These are phyloP conservation scores for Cinchona pubescens DNA, from an alignment of 257 asterid genomes.

Conservation along the genomic window DNA sequence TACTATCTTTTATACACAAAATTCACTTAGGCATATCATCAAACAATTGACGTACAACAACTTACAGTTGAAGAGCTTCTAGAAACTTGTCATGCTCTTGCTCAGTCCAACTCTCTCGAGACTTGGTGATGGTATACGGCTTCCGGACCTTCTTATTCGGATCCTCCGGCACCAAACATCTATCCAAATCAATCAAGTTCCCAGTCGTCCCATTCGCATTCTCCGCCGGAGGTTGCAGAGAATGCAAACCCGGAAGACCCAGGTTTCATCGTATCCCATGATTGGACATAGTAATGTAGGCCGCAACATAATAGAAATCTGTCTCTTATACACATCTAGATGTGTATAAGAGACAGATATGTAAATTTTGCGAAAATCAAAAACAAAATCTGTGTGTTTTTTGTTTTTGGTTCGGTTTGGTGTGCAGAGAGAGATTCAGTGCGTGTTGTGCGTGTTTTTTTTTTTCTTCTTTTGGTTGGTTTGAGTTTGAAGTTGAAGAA, in stretches of 20 bases:
- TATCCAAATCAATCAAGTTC: conserved; percentile 16
- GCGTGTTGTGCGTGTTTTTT: neutral
- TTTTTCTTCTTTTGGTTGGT: too few species aligned
- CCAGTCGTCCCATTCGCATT: conserved; percentile 1
- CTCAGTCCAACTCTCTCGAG: conserved; percentile 85
- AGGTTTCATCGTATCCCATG: conserved; percentile 36
- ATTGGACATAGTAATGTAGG: too few species aligned
- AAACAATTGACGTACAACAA: neutral
- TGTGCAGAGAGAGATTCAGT: neutral
- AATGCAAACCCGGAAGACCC: conserved; percentile 40
- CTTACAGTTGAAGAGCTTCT: conserved; percentile 60
- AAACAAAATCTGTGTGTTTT: neutral
- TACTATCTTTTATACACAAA: neutral
- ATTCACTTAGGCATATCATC: neutral
- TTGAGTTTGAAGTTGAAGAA: neutral
- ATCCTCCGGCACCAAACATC: conserved; percentile 53
- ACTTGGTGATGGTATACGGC: conserved; percentile 82
- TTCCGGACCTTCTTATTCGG: conserved; percentile 64
- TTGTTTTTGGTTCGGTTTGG: neutral
- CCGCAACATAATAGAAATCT: conserved; percentile 30
- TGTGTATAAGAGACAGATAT: too few species aligned
- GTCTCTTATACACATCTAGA: too few species aligned
- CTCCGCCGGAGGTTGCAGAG: conserved; percentile 22
- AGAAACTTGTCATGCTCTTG: conserved; percentile 78
- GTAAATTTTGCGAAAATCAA: conserved; percentile 13